These are phyloP conservation scores for Aristolochia contorta DNA, from an alignment of 164 flowering plant genomes.

Conservation along the genomic window DNA sequence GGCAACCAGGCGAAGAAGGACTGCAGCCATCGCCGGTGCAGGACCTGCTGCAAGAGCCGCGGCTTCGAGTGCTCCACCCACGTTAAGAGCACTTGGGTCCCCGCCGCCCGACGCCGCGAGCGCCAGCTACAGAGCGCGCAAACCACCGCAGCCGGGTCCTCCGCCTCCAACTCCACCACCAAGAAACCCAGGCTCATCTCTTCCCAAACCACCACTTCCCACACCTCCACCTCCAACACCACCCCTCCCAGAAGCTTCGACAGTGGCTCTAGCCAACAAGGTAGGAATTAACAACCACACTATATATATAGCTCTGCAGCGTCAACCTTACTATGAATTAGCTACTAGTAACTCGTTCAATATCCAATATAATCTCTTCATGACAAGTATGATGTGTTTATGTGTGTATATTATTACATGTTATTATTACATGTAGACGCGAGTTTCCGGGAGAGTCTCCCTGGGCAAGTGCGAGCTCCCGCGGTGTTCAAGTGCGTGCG, in stretches of 20 bases:
- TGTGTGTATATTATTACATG: not conserved
- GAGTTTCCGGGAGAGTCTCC: conserved; percentile 56
- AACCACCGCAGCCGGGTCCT: conserved; percentile 28
- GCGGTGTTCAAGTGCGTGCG: conserved; percentile 89
- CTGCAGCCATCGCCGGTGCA: conserved; percentile 70
- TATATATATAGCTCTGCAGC: too few species aligned
- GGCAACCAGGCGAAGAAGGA: conserved; percentile 97
- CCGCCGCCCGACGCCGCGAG: conserved; percentile 74
- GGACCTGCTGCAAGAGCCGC: conserved; percentile 96
- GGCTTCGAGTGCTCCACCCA: conserved; percentile 83
- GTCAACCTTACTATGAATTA: too few species aligned
- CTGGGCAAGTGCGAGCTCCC: conserved; percentile 72
- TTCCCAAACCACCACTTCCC: conserved; percentile 65
- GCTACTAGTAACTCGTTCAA: too few species aligned
- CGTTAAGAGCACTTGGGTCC: conserved; percentile 97
- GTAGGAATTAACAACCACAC: conserved; percentile 2
- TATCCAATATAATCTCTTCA: not conserved
- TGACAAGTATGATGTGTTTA: not conserved
- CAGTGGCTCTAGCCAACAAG: conserved; percentile 48
- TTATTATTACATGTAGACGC: conserved; percentile 34
- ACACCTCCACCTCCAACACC: conserved; percentile 79
- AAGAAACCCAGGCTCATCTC: conserved; percentile 70
- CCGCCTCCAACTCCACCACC: conserved; percentile 53
- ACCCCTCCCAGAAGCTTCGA: conserved; percentile 91
- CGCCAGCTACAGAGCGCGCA: conserved; percentile 49